phyloP scores from a whole-genome alignment of 2,329 filamentous ascomycete species.

The Magnaporthales sp. region DNA sequence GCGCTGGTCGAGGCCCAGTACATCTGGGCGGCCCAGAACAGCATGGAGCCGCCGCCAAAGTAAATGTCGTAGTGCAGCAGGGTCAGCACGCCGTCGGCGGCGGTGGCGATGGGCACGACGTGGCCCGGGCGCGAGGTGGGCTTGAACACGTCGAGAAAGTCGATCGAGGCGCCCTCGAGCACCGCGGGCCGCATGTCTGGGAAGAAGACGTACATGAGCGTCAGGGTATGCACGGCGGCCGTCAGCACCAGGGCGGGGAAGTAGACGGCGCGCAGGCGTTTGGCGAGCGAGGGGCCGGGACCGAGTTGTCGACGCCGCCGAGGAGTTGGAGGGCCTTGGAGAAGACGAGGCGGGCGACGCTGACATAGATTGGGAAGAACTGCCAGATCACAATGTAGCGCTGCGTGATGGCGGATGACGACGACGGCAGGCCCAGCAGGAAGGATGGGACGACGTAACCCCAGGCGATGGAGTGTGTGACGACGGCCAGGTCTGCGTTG shows the following conservation, averaged over 20 bases:
- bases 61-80: conserved; percentile 3
- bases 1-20: not conserved
- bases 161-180: not conserved
- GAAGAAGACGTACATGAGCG: conserved; percentile 2
- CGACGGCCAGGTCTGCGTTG: conserved; percentile 3
- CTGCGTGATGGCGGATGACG: not conserved
- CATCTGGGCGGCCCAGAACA: not conserved
- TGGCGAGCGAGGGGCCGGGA: not conserved
- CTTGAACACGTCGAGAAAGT: not conserved
- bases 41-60: not conserved
- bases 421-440: not conserved
- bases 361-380: conserved; percentile 1
- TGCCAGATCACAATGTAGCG: conserved; percentile 1
- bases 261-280: conserved; percentile 4
- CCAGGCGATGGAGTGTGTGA: conserved; percentile 1
- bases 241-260: not conserved
- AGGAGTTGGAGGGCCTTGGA: not conserved
- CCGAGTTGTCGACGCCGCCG: not conserved
- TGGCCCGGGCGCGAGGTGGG: not conserved
- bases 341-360: conserved; percentile 2
- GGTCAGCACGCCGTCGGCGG: not conserved
- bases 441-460: conserved; percentile 3
- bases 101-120: not conserved
- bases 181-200: not conserved
- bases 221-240: not conserved